Evolutionary conservation across 176 grass and related monocot genomes (phyloP).

Genomic region (Phragmites australis): DNA sequence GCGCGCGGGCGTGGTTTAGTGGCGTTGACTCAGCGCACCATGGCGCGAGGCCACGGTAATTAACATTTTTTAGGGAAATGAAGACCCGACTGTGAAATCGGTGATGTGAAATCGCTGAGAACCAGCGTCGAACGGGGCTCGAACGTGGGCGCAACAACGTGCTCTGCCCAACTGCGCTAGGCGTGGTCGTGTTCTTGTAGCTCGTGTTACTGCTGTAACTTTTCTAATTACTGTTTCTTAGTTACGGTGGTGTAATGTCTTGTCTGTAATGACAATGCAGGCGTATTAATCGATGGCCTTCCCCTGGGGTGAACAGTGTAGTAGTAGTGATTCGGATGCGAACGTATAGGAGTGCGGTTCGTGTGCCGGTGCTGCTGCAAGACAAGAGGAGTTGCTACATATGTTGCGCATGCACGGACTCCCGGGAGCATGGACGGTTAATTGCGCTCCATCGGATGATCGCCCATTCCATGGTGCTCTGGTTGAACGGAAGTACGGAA

Average conservation of each 20-base stretch:
- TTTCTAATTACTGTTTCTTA: neutral
- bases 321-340: neutral
- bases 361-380: neutral
- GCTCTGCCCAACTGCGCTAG: too few relatives aligned
- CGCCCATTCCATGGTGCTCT: neutral
- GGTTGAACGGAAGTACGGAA: neutral
- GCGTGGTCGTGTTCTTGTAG: neutral
- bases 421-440: neutral
- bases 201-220: neutral
- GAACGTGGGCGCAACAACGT: too few relatives aligned
- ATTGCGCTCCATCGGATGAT: neutral
- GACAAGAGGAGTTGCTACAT: neutral
- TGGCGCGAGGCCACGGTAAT: neutral
- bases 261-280: neutral
- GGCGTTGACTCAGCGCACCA: conserved; percentile 29
- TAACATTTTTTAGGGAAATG: too few relatives aligned
- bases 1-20: conserved; percentile 12
- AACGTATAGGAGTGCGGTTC: neutral
- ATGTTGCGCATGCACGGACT: neutral
- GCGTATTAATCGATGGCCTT: neutral
- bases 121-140: too few relatives aligned
- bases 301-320: neutral
- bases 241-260: neutral
- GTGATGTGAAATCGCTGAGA: too few relatives aligned
- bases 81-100: too few relatives aligned